Conservation (phyloP, 805 yeast species). For the Ogataea henricii region DNA sequence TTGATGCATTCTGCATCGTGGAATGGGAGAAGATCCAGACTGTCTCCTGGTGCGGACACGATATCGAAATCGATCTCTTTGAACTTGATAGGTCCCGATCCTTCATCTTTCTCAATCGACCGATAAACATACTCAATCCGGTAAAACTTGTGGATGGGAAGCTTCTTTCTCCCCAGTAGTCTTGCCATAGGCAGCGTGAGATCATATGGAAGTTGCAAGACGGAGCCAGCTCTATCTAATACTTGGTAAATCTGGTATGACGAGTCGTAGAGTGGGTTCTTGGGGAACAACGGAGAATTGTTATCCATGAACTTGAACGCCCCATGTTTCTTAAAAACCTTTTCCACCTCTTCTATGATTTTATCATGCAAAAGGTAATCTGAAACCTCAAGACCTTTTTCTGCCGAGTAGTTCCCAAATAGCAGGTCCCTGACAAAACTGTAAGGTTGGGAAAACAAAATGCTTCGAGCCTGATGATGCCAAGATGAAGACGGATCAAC, state of each 20-base stretch:
- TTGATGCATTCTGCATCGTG: slow-evolving; percentile 89
- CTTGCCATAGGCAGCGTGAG: slow-evolving; percentile 89
- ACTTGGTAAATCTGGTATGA: slow-evolving; percentile 74
- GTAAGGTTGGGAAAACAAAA: slow-evolving; percentile 82
- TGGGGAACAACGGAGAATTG: slow-evolving; percentile 76
- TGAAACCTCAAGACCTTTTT: slow-evolving; percentile 31
- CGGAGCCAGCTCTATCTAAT: slow-evolving; percentile 83
- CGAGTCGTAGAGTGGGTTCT: slow-evolving; percentile 66
- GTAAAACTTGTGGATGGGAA: slow-evolving; percentile 60
- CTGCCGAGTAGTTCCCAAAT: slow-evolving; percentile 57
- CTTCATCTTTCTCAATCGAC: slow-evolving; percentile 54
- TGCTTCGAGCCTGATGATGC: slow-evolving; percentile 89
- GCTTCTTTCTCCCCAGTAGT: slow-evolving; percentile 63
- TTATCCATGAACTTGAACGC: slow-evolving; percentile 68
- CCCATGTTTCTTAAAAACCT: slow-evolving; percentile 77
- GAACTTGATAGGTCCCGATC: slow-evolving; percentile 74
- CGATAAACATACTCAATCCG: slow-evolving; percentile 83
- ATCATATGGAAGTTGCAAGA: slow-evolving; percentile 87
- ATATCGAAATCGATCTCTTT: slow-evolving; percentile 89
- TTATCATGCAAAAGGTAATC: slow-evolving; percentile 61
- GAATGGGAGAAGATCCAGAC: slow-evolving; percentile 41
- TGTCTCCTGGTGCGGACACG: slow-evolving; percentile 42
- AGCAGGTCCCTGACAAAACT: slow-evolving; percentile 81
- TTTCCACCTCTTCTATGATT: slow-evolving; percentile 60
- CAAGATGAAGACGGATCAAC: slow-evolving; percentile 92